Percentiles rank a stretch among this genome's conserved stretches.
Conservation (phyloP, 2,329 filamentous ascomycete species). For the Lizonia empirigonia region DNA sequence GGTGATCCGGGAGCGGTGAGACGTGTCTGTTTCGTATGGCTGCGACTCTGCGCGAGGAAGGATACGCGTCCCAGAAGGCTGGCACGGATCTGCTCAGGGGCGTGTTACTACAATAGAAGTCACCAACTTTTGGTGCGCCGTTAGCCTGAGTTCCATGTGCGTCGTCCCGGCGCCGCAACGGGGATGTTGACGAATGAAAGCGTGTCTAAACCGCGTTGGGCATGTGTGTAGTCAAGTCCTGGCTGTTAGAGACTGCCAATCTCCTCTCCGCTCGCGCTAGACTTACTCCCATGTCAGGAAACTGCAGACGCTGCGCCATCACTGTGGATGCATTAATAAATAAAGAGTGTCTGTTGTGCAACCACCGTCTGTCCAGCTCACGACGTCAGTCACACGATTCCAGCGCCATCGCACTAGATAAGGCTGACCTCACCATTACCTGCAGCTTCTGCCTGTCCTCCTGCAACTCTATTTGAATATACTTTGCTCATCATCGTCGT, state of each 20-base stretch:
- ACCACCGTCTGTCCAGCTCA: slow-evolving; percentile 18
- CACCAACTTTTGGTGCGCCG: slow-evolving; percentile 30
- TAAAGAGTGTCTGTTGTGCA: slow-evolving; percentile 29
- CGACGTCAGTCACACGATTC: slow-evolving; percentile 21
- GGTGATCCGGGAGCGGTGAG: slow-evolving; percentile 28
- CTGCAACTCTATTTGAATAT: slow-evolving; percentile 7
- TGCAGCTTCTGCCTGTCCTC: slow-evolving; percentile 14
- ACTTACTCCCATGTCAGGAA: slow-evolving; percentile 26
- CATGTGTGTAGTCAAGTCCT: slow-evolving; percentile 13
- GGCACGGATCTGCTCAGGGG: slow-evolving; percentile 42
- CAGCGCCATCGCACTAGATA: slow-evolving; percentile 22
- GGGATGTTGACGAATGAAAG: slow-evolving; percentile 24
- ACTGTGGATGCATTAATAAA: slow-evolving; percentile 40
- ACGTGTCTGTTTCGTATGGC: slow-evolving; percentile 19
- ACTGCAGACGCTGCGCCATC: slow-evolving; percentile 27
- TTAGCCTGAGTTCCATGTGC: slow-evolving; percentile 40
- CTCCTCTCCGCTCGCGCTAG: slow-evolving; percentile 32
- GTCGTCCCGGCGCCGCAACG: slow-evolving; percentile 43
- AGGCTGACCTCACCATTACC: slow-evolving; percentile 34
- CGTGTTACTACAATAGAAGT: slow-evolving; percentile 23
- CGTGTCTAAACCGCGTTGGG: slow-evolving; percentile 27
- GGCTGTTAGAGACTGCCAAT: slow-evolving; percentile 17
- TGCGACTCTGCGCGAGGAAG: slow-evolving; percentile 15
- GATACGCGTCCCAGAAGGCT: slow-evolving; percentile 27
- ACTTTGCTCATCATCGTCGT: slow-evolving; percentile 7